Base-by-base conservation (phyloP, 495 filamentous ascomycete species). In the Lasiosphaeria miniovina region DNA sequence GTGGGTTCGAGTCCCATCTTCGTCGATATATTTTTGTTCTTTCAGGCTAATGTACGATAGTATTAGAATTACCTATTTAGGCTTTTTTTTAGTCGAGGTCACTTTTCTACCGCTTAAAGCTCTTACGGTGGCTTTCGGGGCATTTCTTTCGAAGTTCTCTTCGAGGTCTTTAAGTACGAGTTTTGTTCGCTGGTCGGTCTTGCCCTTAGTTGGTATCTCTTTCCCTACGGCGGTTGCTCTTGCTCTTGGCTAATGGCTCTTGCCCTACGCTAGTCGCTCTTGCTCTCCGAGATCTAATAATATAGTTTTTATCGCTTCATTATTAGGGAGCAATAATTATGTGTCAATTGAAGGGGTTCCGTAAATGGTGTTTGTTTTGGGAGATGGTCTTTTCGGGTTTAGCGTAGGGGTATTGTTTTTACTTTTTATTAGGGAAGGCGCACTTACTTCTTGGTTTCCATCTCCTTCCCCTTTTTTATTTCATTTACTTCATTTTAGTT, bases 1-100 rank as follows among this genome's bases (percentile, higher is more conserved):
- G 74, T 74, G 74, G 74, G 75, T 77, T 76, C 74, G 75, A 77
- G 74, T 76, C 75, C 75, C 74, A 74, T 75, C 74, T 64, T 67
- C 66, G 67, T 76, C 75, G 74, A 36, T 14, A 34, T 59, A 36
- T 62, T 54, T 52, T 63, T 58, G 65, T 62, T 54, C 50, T 24
- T 24, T 24, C 24, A 24, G 24, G 24, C 24, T 24, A 24, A 24
- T 24, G 24, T 24, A 24, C 24, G 24, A 1, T 24, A 2, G 24
- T 24, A 24, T 24, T 24, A 24, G 24, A 24, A 24, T 24, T 1
- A 24, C 24, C 24, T 24, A 2, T 24, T 24, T 24, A 24, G 53
- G 31, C 6, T 55, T 41, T 35, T 46, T 51, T 36, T 58, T 61
- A 35, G 3, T 35, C 24, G n/a, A 50, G 12, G 14, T 4, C 11